Evolutionary conservation across 352 stramenopile genomes (phyloP).

Genomic region (Phytopythium vexans): DNA sequence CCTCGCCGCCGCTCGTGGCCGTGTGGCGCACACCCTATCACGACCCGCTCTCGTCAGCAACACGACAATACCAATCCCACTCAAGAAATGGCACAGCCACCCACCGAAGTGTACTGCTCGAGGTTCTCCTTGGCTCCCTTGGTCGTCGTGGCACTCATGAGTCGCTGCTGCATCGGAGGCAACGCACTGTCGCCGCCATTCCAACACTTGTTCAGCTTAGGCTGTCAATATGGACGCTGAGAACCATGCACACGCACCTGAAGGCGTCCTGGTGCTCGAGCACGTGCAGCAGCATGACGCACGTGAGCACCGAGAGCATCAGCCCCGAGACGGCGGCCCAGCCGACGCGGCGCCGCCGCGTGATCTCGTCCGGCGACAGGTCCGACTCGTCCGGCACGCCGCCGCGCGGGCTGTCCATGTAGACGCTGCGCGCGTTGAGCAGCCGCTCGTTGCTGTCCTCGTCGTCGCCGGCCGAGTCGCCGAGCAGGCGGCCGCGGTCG

Average conservation of each 20-base stretch:
- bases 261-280: constrained; percentile 71
- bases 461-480: constrained; percentile 13
- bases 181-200: constrained; percentile 31
- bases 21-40: constrained; percentile 51
- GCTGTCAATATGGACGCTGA: not conserved
- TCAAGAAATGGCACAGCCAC: not conserved
- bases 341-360: constrained; percentile 50
- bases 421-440: constrained; percentile 46
- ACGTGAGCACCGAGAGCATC: constrained; percentile 57
- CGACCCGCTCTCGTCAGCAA: not conserved
- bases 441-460: constrained; percentile 43
- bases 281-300: constrained; percentile 57
- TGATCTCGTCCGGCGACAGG: constrained; percentile 47
- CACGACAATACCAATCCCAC: not conserved
- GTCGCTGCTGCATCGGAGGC: constrained; percentile 70
- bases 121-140: constrained; percentile 64
- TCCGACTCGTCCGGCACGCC: constrained; percentile 35
- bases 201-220: too few relatives aligned
- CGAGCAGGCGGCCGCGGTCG: constrained; percentile 20
- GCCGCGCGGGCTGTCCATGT: constrained; percentile 63
- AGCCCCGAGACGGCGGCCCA: constrained; percentile 53
- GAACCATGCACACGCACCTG: constrained; percentile 26
- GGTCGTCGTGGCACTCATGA: constrained; percentile 69
- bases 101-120: constrained; percentile 70
- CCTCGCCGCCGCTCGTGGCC: constrained; percentile 52